A percentile compares a stretch with the other conserved stretches of the same genome.
Evolutionary conservation across 345 rosid genomes (phyloP).

Genomic region (Aquilaria sinensis): DNA sequence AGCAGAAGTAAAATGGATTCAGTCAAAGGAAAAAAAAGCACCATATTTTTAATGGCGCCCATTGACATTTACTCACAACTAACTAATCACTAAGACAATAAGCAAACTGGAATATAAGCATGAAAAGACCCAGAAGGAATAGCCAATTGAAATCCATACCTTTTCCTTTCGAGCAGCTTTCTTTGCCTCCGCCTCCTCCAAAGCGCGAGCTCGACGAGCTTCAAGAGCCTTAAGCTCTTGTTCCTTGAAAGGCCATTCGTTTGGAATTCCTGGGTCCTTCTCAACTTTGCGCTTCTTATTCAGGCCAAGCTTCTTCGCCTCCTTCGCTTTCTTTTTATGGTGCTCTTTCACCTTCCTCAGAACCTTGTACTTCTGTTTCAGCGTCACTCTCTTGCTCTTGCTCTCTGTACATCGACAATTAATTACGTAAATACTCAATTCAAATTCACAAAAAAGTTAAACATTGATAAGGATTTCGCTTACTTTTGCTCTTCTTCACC

Average conservation of each 20-base stretch:
- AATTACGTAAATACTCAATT: neutral
- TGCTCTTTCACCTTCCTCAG: slow-evolving; percentile 89
- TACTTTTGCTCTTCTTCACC: slow-evolving; percentile 88
- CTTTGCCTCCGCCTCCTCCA: slow-evolving; percentile 84
- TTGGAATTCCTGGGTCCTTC: slow-evolving; percentile 97
- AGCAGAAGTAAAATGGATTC: no score
- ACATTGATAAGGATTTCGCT: slow-evolving; percentile 15
- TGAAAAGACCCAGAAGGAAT: neutral
- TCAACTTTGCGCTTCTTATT: slow-evolving; percentile 53
- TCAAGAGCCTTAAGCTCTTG: slow-evolving; percentile 93
- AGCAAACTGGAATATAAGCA: neutral
- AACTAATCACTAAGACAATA: neutral
- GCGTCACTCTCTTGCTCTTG: slow-evolving; percentile 84
- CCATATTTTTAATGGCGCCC: neutral
- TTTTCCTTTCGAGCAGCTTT: slow-evolving; percentile 85
- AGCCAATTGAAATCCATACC: slow-evolving; percentile 31
- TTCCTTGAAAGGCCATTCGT: slow-evolving; percentile 98
- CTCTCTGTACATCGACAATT: slow-evolving; percentile 47
- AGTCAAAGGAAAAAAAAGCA: no score
- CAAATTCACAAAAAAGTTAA: neutral
- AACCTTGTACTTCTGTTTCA: slow-evolving; percentile 81
- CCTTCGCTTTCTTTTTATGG: slow-evolving; percentile 94
- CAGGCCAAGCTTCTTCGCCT: slow-evolving; percentile 74
- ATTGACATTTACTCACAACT: neutral
- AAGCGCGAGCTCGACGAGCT: slow-evolving; percentile 78